Conservation (phyloP, 306 rosid genomes). For the Vigna unguiculata region DNA sequence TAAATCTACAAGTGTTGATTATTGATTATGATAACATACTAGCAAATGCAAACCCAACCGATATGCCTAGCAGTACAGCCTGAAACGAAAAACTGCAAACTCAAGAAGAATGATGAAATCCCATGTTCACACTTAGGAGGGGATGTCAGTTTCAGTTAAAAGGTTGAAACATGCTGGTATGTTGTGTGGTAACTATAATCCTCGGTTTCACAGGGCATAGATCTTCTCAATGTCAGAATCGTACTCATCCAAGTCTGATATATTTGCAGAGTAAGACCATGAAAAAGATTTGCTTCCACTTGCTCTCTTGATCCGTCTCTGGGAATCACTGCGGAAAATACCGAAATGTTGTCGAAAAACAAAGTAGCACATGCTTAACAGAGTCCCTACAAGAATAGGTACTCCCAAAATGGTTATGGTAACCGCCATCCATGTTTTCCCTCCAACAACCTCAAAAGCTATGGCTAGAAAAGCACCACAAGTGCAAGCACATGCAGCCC, state of each 20-base stretch:
- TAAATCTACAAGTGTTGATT: conserved; percentile 45
- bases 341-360: conserved; percentile 89
- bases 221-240: conserved; percentile 87
- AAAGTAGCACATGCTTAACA: conserved; percentile 88
- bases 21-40: neutral
- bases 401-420: conserved; percentile 76
- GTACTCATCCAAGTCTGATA: conserved; percentile 80
- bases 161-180: conserved; percentile 38
- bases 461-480: conserved; percentile 85
- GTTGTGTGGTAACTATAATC: conserved; percentile 6
- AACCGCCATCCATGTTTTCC: conserved; percentile 78
- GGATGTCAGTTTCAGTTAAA: conserved; percentile 31
- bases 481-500: conserved; percentile 98
- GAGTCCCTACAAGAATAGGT: conserved; percentile 83
- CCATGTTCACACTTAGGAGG: conserved; percentile 13
- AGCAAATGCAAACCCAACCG: conserved; percentile 21
- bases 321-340: conserved; percentile 66
- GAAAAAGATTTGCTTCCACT: conserved; percentile 93
- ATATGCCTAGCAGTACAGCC: conserved; percentile 12
- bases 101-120: conserved; percentile 6
- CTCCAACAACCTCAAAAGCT: conserved; percentile 83
- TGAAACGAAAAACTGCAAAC: conserved; percentile 32
- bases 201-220: conserved; percentile 64
- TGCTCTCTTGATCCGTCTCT: conserved; percentile 79
- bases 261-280: conserved; percentile 86